These are phyloP conservation scores for Blastocystis sp. DNA, from an alignment of 352 stramenopile genomes.

Conservation along the genomic window DNA sequence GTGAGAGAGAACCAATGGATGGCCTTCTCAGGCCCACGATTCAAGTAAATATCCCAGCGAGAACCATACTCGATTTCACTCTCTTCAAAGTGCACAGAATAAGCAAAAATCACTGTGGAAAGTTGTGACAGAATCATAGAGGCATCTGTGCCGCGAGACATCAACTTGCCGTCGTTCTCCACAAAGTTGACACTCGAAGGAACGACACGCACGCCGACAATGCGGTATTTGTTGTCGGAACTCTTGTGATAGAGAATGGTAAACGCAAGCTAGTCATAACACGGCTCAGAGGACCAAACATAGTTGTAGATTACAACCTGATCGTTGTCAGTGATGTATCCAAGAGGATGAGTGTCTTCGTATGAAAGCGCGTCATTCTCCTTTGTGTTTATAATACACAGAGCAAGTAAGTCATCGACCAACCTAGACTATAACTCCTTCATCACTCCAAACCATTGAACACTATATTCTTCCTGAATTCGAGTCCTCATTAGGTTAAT, in stretches of 20 bases:
- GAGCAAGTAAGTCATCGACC: slow-evolving; percentile 81
- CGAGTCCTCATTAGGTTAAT: slow-evolving; percentile 78
- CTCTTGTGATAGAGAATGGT: slow-evolving; percentile 41
- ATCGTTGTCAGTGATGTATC: slow-evolving; percentile 79
- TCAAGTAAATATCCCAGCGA: slow-evolving; percentile 98
- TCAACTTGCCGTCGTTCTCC: slow-evolving; percentile 48
- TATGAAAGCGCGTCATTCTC: slow-evolving; percentile 71
- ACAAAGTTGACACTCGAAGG: slow-evolving; percentile 67
- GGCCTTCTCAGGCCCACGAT: slow-evolving; percentile 80
- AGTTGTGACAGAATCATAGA: slow-evolving; percentile 75
- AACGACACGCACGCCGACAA: slow-evolving; percentile 68
- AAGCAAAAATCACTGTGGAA: slow-evolving; percentile 91
- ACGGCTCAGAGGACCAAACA: slow-evolving; percentile 85
- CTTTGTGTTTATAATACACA: slow-evolving; percentile 65
- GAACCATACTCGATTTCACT: slow-evolving; percentile 88
- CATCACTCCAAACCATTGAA: slow-evolving; percentile 72
- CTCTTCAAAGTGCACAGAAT: slow-evolving; percentile 92
- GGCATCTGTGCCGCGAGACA: background rate
- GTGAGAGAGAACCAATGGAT: slow-evolving; percentile 99
- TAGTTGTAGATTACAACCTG: slow-evolving; percentile 95
- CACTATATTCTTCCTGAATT: slow-evolving; percentile 87
- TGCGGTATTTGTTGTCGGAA: slow-evolving; percentile 72
- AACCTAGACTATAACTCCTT: slow-evolving; percentile 67
- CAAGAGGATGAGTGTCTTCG: slow-evolving; percentile 83
- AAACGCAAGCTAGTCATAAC: slow-evolving; percentile 69